A percentile compares a stretch with the other conserved stretches of the same genome.
Evolutionary conservation across 2,329 filamentous ascomycete genomes (phyloP).

Genomic region (Hymenoscyphus repandus): DNA sequence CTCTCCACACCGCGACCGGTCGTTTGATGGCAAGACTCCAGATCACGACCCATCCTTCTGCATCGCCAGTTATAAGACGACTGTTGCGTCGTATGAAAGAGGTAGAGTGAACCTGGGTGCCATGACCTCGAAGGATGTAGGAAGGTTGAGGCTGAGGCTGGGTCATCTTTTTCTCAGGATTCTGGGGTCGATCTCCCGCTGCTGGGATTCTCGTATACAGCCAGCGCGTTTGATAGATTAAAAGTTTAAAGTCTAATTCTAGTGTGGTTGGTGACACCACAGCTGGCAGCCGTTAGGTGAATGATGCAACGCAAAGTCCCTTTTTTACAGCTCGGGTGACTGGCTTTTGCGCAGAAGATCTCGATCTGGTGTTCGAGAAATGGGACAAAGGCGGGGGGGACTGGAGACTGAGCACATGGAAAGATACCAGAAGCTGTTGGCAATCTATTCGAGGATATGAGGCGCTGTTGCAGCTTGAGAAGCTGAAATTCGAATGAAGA

Average conservation of each 20-base stretch:
- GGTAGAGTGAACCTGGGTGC: slow-evolving; percentile 71
- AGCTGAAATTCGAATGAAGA: background rate
- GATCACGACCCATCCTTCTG: slow-evolving; percentile 79
- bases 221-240: background rate
- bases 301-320: background rate
- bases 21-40: slow-evolving; percentile 84
- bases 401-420: too few relatives aligned
- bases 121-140: slow-evolving; percentile 79
- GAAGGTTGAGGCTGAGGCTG: slow-evolving; percentile 30
- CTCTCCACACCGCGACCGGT: slow-evolving; percentile 77
- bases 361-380: too few relatives aligned
- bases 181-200: background rate
- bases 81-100: slow-evolving; percentile 68
- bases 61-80: slow-evolving; percentile 79
- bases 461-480: background rate
- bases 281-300: background rate
- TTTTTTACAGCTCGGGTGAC: background rate
- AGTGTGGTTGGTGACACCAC: background rate
- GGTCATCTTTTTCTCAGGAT: slow-evolving; percentile 8
- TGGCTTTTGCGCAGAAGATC: background rate
- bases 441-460: background rate
- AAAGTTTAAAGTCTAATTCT: slow-evolving; percentile 9
- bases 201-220: background rate
- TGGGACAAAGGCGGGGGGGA: too few relatives aligned
- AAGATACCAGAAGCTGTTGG: too few relatives aligned